Percentiles rank a stretch among this genome's conserved stretches.
Conservation (phyloP, 2,329 filamentous ascomycete genomes). For the Colletotrichum salicis region DNA sequence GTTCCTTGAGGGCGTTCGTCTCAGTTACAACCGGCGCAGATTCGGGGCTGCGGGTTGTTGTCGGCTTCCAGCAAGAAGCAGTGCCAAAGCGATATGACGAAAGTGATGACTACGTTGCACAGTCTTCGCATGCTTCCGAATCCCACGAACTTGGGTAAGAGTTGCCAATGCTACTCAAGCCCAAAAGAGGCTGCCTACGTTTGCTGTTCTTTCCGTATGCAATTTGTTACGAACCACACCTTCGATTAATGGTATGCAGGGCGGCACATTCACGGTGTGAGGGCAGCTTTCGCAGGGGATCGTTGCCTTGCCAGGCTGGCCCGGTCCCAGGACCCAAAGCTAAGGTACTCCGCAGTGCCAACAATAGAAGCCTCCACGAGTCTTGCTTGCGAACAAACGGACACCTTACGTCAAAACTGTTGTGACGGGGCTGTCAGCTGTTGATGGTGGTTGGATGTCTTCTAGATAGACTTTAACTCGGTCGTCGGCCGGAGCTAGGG, state of each 20-base stretch:
- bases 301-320: slow-evolving; percentile 33
- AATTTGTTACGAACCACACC: slow-evolving; percentile 14
- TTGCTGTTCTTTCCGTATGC: slow-evolving; percentile 2
- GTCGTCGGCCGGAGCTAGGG: slow-evolving; percentile 19
- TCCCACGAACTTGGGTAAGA: background rate
- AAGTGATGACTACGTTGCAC: background rate
- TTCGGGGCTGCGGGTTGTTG: background rate
- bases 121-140: background rate
- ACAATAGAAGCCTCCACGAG: slow-evolving; percentile 31
- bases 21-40: background rate
- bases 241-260: slow-evolving; percentile 16
- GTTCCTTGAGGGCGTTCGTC: background rate
- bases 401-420: slow-evolving; percentile 21
- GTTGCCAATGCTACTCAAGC: background rate
- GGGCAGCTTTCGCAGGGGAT: slow-evolving; percentile 13
- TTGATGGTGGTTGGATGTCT: background rate
- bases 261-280: slow-evolving; percentile 9
- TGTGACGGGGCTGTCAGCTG: background rate
- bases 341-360: slow-evolving; percentile 26
- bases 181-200: background rate
- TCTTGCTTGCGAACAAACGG: background rate
- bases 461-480: slow-evolving; percentile 20
- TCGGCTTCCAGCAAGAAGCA: background rate
- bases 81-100: slow-evolving; percentile 3
- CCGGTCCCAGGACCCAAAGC: slow-evolving; percentile 12